Base-by-base conservation (phyloP, 192 early-diverging fungal species). In the Podochytrium sp. region DNA sequence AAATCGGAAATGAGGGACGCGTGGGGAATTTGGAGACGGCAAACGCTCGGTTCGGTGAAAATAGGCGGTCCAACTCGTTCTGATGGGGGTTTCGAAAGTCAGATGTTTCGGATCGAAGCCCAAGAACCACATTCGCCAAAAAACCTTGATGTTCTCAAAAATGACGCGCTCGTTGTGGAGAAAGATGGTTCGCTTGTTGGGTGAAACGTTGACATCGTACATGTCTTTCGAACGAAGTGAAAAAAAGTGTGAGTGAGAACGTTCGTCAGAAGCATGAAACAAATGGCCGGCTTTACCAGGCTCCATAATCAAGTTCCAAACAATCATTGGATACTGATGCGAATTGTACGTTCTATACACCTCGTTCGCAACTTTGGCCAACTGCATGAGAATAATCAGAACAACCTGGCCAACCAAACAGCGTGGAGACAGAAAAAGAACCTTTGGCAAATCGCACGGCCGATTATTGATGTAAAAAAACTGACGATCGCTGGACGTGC, bases 131-230 rank as follows among this genome's bases (percentile, higher is more conserved):
- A 61, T 16, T 47, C 43, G 12, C 43, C 43, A 47, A 57, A 12
- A 68, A 69, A 87, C 87, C 69, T 75, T 65, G 27, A 91, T 71
- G 27, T 71, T 67, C 20, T 91, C 83, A 2, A 85, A 51, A 34
- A 94, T 53, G 55, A 69, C 58, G 5, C 81, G 74, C 61, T 99
- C 97, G 42, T 92, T 80, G 51, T 96, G 90, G 10, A 99, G 74
- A 72, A 96, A 81, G 23, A 99, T 84, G 0, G 92, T 97, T 34
- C 96, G 87, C 69, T 99, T 99, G 76, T 99, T 93, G 0, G 97
- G 97, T 29, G 92, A 94, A 29, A 99, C 86, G 66, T 99, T 99
- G 33, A 96, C 93, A 85, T 99, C 96, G 34, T 92, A 90, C 14
- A 80, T 78, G 10, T 80, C 90, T 86, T 40, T 16, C 4, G 4